Conservation (phyloP, 2,329 filamentous ascomycete genomes). For the Akanthomyces uredinophilus region DNA sequence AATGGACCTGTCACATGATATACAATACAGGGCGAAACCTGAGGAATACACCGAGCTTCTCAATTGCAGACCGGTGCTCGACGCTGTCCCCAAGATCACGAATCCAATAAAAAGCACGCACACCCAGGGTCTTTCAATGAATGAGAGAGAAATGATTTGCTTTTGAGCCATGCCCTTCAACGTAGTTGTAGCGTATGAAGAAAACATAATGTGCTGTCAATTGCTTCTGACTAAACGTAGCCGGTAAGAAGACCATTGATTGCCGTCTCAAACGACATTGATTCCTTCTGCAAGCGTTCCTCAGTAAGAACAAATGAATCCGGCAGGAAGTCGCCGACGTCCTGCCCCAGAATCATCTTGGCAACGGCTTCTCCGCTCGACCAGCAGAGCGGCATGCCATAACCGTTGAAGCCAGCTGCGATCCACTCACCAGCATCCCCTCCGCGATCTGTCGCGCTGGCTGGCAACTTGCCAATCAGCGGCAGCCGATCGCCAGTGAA, state of each 20-base stretch:
- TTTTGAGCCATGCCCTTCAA: too few relatives aligned
- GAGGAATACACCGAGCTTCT: too few relatives aligned
- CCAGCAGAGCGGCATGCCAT: conserved; percentile 48
- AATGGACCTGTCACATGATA: too few relatives aligned
- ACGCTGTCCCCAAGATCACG: too few relatives aligned
- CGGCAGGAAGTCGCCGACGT: conserved; percentile 20
- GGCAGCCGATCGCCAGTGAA: conserved; percentile 41
- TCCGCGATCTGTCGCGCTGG: conserved; percentile 18
- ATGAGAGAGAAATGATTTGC: too few relatives aligned
- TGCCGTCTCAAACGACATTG: neutral
- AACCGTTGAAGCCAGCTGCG: conserved; percentile 42
- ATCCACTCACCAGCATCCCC: conserved; percentile 40
- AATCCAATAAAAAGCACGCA: too few relatives aligned
- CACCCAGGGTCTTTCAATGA: too few relatives aligned
- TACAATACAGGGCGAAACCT: too few relatives aligned
- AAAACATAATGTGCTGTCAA: neutral
- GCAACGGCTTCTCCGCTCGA: conserved; percentile 37
- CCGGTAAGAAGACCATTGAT: neutral
- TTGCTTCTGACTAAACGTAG: neutral
- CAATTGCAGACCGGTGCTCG: too few relatives aligned
- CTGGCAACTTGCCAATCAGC: conserved; percentile 40
- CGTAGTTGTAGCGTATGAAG: neutral
- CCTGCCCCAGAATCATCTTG: conserved; percentile 22
- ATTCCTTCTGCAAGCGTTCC: conserved; percentile 10
- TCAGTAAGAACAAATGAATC: conserved; percentile 19